These are phyloP conservation scores for Penicillium glabrum DNA, from an alignment of 2,329 filamentous ascomycete species.

Conservation along the genomic window DNA sequence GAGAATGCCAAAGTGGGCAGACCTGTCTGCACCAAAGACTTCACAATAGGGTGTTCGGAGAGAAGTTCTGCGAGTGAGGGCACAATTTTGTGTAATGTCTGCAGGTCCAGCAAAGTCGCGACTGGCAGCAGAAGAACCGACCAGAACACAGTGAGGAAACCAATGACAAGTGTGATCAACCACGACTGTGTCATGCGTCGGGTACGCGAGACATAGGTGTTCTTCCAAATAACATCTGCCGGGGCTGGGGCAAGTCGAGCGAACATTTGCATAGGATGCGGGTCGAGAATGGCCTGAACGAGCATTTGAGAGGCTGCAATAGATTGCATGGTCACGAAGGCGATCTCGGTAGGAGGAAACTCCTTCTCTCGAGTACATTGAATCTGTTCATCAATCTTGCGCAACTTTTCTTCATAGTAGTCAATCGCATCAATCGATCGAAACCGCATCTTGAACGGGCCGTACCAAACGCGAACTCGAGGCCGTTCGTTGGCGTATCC, in stretches of 20 bases:
- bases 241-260: slow-evolving; percentile 86
- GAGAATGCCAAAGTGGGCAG: slow-evolving; percentile 83
- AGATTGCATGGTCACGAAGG: slow-evolving; percentile 97
- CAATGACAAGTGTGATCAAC: slow-evolving; percentile 80
- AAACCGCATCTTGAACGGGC: slow-evolving; percentile 69
- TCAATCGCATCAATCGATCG: slow-evolving; percentile 86
- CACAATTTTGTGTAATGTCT: slow-evolving; percentile 72
- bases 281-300: slow-evolving; percentile 89
- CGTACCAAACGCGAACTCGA: slow-evolving; percentile 73
- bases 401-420: slow-evolving; percentile 86
- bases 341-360: slow-evolving; percentile 76
- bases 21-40: slow-evolving; percentile 80
- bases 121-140: slow-evolving; percentile 77
- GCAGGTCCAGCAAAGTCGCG: slow-evolving; percentile 76
- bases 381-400: slow-evolving; percentile 75
- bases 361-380: slow-evolving; percentile 67
- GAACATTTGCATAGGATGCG: slow-evolving; percentile 79
- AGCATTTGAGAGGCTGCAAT: slow-evolving; percentile 93
- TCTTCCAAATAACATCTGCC: slow-evolving; percentile 90
- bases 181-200: slow-evolving; percentile 76
- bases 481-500: slow-evolving; percentile 58
- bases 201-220: slow-evolving; percentile 78
- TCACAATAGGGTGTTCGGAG: slow-evolving; percentile 65
- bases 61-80: slow-evolving; percentile 70
- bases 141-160: slow-evolving; percentile 83